phyloP scores from a whole-genome alignment of 1,284 basidiomycete genomes.

The Papiliotrema nemorosa region DNA sequence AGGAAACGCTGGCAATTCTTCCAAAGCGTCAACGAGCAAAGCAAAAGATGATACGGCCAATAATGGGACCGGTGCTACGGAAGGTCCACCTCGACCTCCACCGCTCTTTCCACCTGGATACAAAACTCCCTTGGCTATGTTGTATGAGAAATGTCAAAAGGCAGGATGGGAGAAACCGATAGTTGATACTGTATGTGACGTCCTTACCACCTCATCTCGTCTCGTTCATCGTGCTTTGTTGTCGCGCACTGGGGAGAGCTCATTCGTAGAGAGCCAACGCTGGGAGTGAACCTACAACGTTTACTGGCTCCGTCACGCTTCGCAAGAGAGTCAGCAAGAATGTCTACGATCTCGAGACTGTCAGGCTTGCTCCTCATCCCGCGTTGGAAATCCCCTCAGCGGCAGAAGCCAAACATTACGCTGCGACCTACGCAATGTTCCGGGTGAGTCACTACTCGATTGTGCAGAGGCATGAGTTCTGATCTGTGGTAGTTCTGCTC shows the following conservation, averaged over 20 bases:
- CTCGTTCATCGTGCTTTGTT: not conserved
- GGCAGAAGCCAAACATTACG: conserved; percentile 78
- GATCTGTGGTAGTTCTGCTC: conserved; percentile 63
- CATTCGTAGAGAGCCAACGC: conserved; percentile 51
- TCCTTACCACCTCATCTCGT: not conserved
- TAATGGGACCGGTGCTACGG: too few relatives aligned
- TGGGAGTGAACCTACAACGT: conserved; percentile 54
- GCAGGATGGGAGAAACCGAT: conserved; percentile 75
- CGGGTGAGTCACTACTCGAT: conserved; percentile 58
- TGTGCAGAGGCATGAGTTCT: not conserved
- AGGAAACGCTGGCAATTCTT: conserved; percentile 79
- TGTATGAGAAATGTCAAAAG: conserved; percentile 82
- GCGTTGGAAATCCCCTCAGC: conserved; percentile 61
- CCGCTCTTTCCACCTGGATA: conserved; percentile 74
- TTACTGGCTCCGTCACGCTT: conserved; percentile 60
- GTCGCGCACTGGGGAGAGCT: not conserved
- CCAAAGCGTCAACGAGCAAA: conserved; percentile 61
- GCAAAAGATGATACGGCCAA: conserved; percentile 15
- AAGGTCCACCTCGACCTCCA: conserved; percentile 41
- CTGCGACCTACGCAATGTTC: conserved; percentile 80
- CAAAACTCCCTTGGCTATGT: conserved; percentile 70
- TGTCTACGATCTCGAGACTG: conserved; percentile 60
- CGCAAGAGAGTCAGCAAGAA: conserved; percentile 65
- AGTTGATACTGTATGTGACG: conserved; percentile 62
- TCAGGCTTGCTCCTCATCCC: conserved; percentile 69